phyloP scores from a whole-genome alignment of 371 early-diverging fungal species.

The Mucor velutinosus region DNA sequence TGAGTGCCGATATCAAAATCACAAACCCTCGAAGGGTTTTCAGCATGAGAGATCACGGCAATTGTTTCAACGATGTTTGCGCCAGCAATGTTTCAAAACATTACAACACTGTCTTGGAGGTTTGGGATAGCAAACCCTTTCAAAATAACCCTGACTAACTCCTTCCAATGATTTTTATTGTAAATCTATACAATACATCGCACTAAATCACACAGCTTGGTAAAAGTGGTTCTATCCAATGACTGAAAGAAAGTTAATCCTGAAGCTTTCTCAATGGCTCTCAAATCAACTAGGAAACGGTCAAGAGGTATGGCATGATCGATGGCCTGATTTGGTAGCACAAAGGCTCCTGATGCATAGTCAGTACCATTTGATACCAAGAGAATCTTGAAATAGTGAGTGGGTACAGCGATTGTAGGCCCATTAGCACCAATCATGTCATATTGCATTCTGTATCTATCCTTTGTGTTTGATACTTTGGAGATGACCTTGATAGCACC shows the following conservation, averaged over 20 bases:
- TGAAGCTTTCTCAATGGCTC: slow-evolving; percentile 71
- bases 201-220: slow-evolving; percentile 37
- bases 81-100: neutral
- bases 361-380: slow-evolving; percentile 44
- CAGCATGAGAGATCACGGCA: neutral
- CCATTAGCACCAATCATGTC: slow-evolving; percentile 77
- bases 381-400: slow-evolving; percentile 88
- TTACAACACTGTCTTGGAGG: neutral
- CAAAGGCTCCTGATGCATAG: slow-evolving; percentile 70
- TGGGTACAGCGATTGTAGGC: slow-evolving; percentile 87
- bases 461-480: neutral
- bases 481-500: neutral
- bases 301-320: slow-evolving; percentile 58
- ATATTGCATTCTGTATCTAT: slow-evolving; percentile 46
- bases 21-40: neutral
- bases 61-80: neutral
- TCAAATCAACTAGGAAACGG: slow-evolving; percentile 68
- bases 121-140: neutral
- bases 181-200: slow-evolving; percentile 4
- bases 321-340: slow-evolving; percentile 81
- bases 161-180: neutral
- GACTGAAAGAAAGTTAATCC: slow-evolving; percentile 75
- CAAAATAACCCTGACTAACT: neutral
- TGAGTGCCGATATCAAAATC: neutral
- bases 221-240: slow-evolving; percentile 46